Base-by-base conservation (phyloP, 495 filamentous ascomycete genomes). In the Venustampulla echinocandica region DNA sequence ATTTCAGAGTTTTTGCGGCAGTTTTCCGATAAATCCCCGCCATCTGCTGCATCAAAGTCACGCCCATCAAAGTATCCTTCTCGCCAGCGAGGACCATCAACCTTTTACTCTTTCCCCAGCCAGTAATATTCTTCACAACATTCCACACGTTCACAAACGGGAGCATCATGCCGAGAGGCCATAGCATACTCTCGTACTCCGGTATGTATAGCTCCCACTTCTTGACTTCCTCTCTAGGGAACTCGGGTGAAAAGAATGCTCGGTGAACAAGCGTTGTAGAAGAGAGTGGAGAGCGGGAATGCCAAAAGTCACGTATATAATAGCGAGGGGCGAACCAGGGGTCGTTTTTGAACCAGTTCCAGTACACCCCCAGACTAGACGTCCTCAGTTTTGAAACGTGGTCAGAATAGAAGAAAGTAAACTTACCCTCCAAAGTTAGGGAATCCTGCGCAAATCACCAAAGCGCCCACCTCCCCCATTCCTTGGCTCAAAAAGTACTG, bases 261-360 rank as follows among this genome's bases (percentile, higher is more conserved):
- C 51, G 53, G 14, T 65, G 54, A 7, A 69, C 63, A 0, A 74
- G 48, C 1, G 34, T 18, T 0, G 71, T 66, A 10, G 66, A 66
- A 1, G 70, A 70, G 0, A 74, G 62, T 0, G 67, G 67, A 18
- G 70, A 75, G 24, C 67, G 64, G 1, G 72, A 61, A 53, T 75
- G 72, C 49, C 62, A 54, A 0, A 45, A 28, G 33, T 59, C 54
- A 25, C 67, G 64, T 38, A 71, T 64, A 37, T 66, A 46, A 56
- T 64, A 58, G 22, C 68, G 64, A 30, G 68, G 62, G 23, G 66
- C 42, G 55, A 67, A 59, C 61, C 62, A 66, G 3, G 64, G 66
- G 35, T 74, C 71, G 0, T 69, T 44, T 0, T 34, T 39, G 38
- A 54, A 57, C 69, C 69, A 77, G 44, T 69, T 70, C 30, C 47